These are phyloP conservation scores for Yamadazyma triangularis DNA, from an alignment of 1,139 yeast genomes.

Conservation along the genomic window DNA sequence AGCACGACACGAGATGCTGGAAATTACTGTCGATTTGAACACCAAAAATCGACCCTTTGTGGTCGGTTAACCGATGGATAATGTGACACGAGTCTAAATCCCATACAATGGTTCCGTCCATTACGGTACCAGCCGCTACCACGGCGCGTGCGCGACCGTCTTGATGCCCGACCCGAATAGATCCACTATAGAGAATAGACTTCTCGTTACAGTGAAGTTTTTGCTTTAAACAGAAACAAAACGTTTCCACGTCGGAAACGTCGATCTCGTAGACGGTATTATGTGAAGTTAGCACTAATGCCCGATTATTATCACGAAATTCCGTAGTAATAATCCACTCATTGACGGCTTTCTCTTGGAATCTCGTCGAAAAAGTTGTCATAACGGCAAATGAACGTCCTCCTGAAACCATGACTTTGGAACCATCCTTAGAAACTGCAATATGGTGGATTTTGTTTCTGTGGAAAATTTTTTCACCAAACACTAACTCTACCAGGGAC, in stretches of 20 bases:
- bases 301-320: constrained; percentile 33
- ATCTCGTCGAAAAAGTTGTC: constrained; percentile 13
- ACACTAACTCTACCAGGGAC: constrained; percentile 31
- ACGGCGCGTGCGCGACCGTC: constrained; percentile 38
- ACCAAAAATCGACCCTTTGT: constrained; percentile 89
- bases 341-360: constrained; percentile 46
- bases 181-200: constrained; percentile 84
- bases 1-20: constrained; percentile 65
- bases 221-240: constrained; percentile 23
- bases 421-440: constrained; percentile 25
- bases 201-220: constrained; percentile 61
- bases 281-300: constrained; percentile 72
- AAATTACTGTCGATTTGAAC: constrained; percentile 61
- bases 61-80: constrained; percentile 58
- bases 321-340: constrained; percentile 77
- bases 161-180: constrained; percentile 47
- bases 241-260: constrained; percentile 10
- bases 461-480: constrained; percentile 47
- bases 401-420: constrained; percentile 56
- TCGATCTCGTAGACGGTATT: constrained; percentile 58
- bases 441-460: constrained; percentile 82
- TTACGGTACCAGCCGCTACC: constrained; percentile 83
- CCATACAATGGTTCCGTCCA: constrained; percentile 87
- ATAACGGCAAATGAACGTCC: constrained; percentile 60
- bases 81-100: constrained; percentile 42